Percentiles rank a stretch among this genome's conserved stretches.
Evolutionary conservation across 2,329 filamentous ascomycete species (phyloP).

Genomic region (Pleoardoris graminearum): DNA sequence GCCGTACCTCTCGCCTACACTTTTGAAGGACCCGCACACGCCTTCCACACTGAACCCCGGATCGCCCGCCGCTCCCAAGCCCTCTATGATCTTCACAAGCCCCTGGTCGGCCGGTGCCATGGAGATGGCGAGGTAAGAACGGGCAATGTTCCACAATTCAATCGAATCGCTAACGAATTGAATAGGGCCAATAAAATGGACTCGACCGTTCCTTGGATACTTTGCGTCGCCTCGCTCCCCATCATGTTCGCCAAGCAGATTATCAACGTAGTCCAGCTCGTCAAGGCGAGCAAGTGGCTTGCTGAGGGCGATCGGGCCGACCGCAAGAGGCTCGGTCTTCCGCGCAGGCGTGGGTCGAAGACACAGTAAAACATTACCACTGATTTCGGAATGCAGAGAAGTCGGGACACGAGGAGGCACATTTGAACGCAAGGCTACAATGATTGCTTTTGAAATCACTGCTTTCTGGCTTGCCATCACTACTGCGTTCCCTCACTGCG

Average conservation of each 20-base stretch:
- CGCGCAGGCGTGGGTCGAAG: conserved; percentile 40
- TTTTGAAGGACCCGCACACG: conserved; percentile 65
- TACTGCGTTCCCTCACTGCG: too few species aligned
- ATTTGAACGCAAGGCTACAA: too few species aligned
- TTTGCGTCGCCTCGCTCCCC: conserved; percentile 78
- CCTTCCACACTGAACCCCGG: conserved; percentile 61
- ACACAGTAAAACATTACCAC: conserved; percentile 19
- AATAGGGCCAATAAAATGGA: conserved; percentile 75
- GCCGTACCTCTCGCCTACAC: conserved; percentile 81
- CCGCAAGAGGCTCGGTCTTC: conserved; percentile 53
- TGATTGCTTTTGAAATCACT: too few species aligned
- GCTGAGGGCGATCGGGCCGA: conserved; percentile 83
- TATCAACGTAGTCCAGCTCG: conserved; percentile 91
- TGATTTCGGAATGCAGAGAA: neutral
- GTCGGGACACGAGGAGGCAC: neutral
- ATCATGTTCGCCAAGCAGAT: conserved; percentile 91
- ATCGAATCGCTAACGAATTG: neutral
- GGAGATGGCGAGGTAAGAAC: conserved; percentile 71
- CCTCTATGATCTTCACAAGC: conserved; percentile 78
- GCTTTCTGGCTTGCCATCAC: too few species aligned
- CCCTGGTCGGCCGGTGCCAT: conserved; percentile 91
- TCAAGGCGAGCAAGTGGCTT: conserved; percentile 89
- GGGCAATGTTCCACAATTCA: neutral
- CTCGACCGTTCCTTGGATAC: conserved; percentile 69
- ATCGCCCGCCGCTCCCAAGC: conserved; percentile 68